Evolutionary conservation across 805 yeast species (phyloP).

Genomic region (Sugiyamaella americana): DNA sequence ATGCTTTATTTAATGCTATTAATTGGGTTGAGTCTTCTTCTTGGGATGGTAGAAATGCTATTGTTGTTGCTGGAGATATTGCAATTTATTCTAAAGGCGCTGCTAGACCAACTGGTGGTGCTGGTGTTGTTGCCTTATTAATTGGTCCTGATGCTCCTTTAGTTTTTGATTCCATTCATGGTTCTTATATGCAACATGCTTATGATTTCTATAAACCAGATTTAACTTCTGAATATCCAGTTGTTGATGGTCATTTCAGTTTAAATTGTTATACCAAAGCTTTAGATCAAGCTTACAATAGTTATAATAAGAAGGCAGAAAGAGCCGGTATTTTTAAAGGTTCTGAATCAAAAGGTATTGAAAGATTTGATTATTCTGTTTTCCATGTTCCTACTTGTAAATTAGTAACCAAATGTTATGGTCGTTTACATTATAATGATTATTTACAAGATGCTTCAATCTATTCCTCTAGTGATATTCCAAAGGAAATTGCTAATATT

Average conservation of each 20-base stretch:
- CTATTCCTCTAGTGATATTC: slow-evolving; percentile 20
- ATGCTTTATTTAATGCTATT: slow-evolving; percentile 85
- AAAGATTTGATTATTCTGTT: slow-evolving; percentile 82
- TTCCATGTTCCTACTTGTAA: slow-evolving; percentile 99
- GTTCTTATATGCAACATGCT: slow-evolving; percentile 92
- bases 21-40: slow-evolving; percentile 94
- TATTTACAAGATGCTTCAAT: slow-evolving; percentile 59
- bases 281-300: slow-evolving; percentile 75
- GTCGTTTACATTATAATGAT: slow-evolving; percentile 86
- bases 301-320: slow-evolving; percentile 71
- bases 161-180: slow-evolving; percentile 83
- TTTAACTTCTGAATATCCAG: slow-evolving; percentile 92
- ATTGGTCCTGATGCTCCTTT: slow-evolving; percentile 98
- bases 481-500: slow-evolving; percentile 49
- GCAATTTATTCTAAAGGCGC: slow-evolving; percentile 96
- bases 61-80: slow-evolving; percentile 96
- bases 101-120: slow-evolving; percentile 99
- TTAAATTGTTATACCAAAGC: slow-evolving; percentile 91
- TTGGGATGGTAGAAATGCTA: slow-evolving; percentile 98
- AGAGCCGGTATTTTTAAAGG: slow-evolving; percentile 27
- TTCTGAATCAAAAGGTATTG: slow-evolving; percentile 40
- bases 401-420: slow-evolving; percentile 86
- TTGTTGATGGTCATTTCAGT: slow-evolving; percentile 95
- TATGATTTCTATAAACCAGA: slow-evolving; percentile 98
- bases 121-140: slow-evolving; percentile 89